Percentiles rank a stretch among this genome's conserved stretches.
Conservation (phyloP, 1,284 basidiomycete genomes). For the Leccinum fallax region DNA sequence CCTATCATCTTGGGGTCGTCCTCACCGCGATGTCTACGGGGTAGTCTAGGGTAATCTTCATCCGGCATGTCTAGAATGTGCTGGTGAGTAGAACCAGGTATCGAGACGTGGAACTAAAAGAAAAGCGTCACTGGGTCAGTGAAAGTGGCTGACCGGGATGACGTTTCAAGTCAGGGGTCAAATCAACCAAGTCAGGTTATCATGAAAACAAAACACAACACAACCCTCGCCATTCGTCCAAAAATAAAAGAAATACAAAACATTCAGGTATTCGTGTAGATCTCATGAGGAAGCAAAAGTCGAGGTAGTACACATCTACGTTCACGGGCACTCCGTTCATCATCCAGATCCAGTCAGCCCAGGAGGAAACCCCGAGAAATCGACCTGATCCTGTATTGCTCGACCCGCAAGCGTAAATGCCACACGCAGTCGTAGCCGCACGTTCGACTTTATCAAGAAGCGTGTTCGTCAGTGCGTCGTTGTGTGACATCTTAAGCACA, state of each 20-base stretch:
- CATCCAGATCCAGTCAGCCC: constrained; percentile 61
- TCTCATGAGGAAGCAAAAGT: constrained; percentile 16
- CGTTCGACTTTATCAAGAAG: constrained; percentile 57
- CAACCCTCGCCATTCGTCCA: background rate
- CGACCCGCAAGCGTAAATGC: constrained; percentile 72
- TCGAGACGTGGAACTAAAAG: background rate
- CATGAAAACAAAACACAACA: constrained; percentile 8
- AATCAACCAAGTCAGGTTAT: constrained; percentile 8
- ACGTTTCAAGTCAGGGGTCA: constrained; percentile 27
- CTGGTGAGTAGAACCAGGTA: background rate
- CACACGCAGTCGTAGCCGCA: constrained; percentile 87
- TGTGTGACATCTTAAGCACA: constrained; percentile 20
- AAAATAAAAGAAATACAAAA: background rate
- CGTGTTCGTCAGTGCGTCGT: constrained; percentile 8
- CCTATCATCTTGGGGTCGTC: constrained; percentile 83
- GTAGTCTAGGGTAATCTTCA: constrained; percentile 33
- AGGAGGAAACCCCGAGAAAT: constrained; percentile 89
- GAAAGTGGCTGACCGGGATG: constrained; percentile 21
- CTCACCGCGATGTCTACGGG: constrained; percentile 37
- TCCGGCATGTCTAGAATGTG: constrained; percentile 26
- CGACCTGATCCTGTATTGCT: constrained; percentile 87
- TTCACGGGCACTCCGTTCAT: constrained; percentile 2
- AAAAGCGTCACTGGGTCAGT: background rate
- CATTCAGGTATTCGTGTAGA: constrained; percentile 22
- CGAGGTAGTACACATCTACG: constrained; percentile 13